Evolutionary conservation across 179 eudicot species (phyloP).

Genomic region (Beta corolliflora): DNA sequence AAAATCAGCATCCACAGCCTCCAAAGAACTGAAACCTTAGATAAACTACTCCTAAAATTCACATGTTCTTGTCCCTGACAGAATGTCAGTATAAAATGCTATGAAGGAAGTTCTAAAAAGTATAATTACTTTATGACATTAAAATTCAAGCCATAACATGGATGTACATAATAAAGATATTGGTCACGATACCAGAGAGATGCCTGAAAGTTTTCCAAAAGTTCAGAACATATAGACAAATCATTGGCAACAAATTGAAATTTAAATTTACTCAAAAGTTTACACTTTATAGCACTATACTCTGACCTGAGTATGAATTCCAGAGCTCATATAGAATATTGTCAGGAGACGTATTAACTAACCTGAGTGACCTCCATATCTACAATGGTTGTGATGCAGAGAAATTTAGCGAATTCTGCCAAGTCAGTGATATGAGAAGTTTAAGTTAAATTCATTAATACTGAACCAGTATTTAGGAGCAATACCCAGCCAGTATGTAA

Average conservation of each 20-base stretch:
- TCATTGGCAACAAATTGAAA: no score
- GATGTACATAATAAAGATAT: neutral
- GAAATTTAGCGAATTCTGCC: slow-evolving; percentile 95
- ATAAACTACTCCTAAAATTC: neutral
- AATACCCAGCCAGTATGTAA: neutral
- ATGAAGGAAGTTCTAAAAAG: neutral
- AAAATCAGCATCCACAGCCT: no score
- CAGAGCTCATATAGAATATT: no score
- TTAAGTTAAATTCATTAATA: neutral
- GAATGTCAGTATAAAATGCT: neutral
- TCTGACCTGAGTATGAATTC: no score
- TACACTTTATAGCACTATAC: no score
- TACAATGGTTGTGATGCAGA: slow-evolving; percentile 77
- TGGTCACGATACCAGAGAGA: neutral
- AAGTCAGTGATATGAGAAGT: slow-evolving; percentile 55
- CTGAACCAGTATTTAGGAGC: neutral
- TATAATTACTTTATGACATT: no score
- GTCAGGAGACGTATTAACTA: slow-evolving; percentile 32
- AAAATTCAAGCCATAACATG: no score
- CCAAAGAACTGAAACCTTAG: no score
- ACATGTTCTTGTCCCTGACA: neutral
- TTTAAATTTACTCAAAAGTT: no score
- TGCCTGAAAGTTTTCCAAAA: neutral
- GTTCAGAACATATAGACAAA: neutral
- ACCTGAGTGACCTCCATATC: slow-evolving; percentile 94